Base-by-base conservation (phyloP, 768 basidiomycete genomes). In the Paxillus involutus region DNA sequence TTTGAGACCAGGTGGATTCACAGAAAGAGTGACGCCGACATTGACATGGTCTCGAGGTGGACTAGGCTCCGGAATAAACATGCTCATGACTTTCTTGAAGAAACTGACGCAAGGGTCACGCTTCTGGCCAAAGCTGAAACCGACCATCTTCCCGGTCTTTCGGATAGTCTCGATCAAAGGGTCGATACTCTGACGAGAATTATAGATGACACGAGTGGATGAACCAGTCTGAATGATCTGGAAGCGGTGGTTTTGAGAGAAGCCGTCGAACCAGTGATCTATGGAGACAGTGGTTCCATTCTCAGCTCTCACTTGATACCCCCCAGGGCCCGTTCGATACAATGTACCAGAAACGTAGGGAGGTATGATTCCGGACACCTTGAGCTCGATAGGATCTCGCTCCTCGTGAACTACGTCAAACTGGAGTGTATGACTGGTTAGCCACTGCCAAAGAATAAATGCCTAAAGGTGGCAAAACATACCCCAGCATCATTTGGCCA, bases 221-320 rank as follows among this genome's bases (percentile, higher is more conserved):
- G 26, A 19, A 17, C 52, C 62, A 0, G 65, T 51, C 41, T 70
- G 59, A 26, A 62, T 57, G 60, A 76, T 73, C 51, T 74, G 69
- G 60, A 76, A 76, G 46, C 71, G 69, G 53, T 76, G 74, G 58
- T 69, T 69, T 56, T 72, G 66, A 16, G 70, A 66, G 44, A 77
- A 68, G 26, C 75, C 75, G 47, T 76, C 75, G 50, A 76, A 76
- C 75, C 74, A 73, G 46, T 75, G 75, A 44, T 67, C 59, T 6
- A 70, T 42, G 14, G 73, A 64, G 19, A 65, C 56, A 3, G 62
- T 66, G 6, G 53, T 30, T 14, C 58, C 64, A 11, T 59, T 57
- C 47, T 59, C 42, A 0, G 60, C 17, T 32, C 64, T 52, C 33
- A 71, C 66, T 50, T 73, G 64, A 50, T 60, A n/a, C 4, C 63